Conservation (phyloP, 768 basidiomycete species). For the Mycena galericulata region DNA sequence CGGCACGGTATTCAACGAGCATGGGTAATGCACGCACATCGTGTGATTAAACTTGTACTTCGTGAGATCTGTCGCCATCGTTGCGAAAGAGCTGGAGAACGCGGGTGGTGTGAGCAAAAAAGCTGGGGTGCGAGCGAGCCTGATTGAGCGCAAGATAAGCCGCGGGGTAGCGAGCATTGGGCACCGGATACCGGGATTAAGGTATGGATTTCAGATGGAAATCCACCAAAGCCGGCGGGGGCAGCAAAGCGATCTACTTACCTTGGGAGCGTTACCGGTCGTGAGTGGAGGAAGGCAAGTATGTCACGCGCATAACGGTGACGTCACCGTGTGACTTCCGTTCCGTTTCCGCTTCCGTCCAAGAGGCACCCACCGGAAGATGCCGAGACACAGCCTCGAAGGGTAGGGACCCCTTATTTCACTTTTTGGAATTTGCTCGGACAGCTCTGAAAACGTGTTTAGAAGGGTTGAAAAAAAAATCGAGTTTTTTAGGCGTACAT, state of each 20-base stretch:
- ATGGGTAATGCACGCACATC: constrained; percentile 11
- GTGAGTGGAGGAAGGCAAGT: background rate
- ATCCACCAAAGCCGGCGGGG: background rate
- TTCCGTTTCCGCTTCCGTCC: too few relatives aligned
- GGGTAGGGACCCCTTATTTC: too few relatives aligned
- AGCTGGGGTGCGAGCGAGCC: background rate
- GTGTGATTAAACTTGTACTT: constrained; percentile 36
- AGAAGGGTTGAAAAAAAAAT: too few relatives aligned
- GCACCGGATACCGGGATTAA: background rate
- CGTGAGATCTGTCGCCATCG: constrained; percentile 26
- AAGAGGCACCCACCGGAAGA: too few relatives aligned
- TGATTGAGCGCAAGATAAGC: constrained; percentile 12
- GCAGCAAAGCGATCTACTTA: background rate
- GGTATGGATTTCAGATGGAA: background rate
- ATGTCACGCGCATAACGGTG: too few relatives aligned
- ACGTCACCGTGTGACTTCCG: too few relatives aligned
- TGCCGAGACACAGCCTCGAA: too few relatives aligned
- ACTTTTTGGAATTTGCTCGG: too few relatives aligned
- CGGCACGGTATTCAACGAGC: too few relatives aligned
- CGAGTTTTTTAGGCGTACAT: too few relatives aligned
- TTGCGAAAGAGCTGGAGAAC: constrained; percentile 10
- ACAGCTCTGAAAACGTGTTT: too few relatives aligned
- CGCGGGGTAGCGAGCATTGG: constrained; percentile 11
- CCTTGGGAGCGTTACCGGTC: background rate
- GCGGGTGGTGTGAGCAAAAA: background rate